A percentile compares a stretch with the other conserved stretches of the same genome.
Evolutionary conservation across 768 basidiomycete species (phyloP).

Genomic region (Floccularia luteovirens): DNA sequence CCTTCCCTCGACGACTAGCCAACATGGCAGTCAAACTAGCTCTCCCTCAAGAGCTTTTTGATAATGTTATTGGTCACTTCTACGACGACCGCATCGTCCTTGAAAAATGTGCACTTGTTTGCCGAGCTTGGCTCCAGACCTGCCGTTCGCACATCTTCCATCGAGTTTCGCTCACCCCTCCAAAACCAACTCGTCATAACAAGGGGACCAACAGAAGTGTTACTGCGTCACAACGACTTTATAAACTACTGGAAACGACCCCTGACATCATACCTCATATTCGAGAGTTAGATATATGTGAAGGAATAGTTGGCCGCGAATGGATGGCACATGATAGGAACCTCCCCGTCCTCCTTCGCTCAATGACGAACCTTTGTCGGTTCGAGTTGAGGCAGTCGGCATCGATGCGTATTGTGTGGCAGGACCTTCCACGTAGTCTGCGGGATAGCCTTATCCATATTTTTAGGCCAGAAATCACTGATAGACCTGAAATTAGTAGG

Average conservation of each 20-base stretch:
- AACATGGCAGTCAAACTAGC: slow-evolving; percentile 3
- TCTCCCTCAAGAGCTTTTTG: slow-evolving; percentile 21
- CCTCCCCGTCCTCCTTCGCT: slow-evolving; percentile 11
- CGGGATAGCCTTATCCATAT: slow-evolving; percentile 11
- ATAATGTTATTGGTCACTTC: slow-evolving; percentile 16
- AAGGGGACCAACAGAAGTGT: not conserved
- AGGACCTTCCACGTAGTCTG: slow-evolving; percentile 7
- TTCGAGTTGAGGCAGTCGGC: slow-evolving; percentile 15
- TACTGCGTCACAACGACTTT: slow-evolving; percentile 2
- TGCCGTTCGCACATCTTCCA: slow-evolving; percentile 17
- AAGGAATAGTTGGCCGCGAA: slow-evolving; percentile 13
- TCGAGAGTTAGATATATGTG: slow-evolving; percentile 14
- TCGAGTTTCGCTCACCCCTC: slow-evolving; percentile 13
- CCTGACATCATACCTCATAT: slow-evolving; percentile 12
- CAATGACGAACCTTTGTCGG: slow-evolving; percentile 12
- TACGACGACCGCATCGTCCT: slow-evolving; percentile 13
- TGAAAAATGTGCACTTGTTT: slow-evolving; percentile 17
- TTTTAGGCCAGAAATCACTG: slow-evolving; percentile 11
- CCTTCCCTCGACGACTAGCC: not conserved
- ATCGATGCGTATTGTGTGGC: slow-evolving; percentile 14
- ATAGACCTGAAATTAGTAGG: slow-evolving; percentile 13
- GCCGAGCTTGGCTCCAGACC: slow-evolving; percentile 16
- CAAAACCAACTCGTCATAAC: slow-evolving; percentile 8
- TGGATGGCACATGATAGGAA: slow-evolving; percentile 14
- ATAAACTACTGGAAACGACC: slow-evolving; percentile 7